Percentiles rank a stretch among this genome's conserved stretches.
Conservation (phyloP, 1,284 basidiomycete genomes). For the Leccinum fallax region DNA sequence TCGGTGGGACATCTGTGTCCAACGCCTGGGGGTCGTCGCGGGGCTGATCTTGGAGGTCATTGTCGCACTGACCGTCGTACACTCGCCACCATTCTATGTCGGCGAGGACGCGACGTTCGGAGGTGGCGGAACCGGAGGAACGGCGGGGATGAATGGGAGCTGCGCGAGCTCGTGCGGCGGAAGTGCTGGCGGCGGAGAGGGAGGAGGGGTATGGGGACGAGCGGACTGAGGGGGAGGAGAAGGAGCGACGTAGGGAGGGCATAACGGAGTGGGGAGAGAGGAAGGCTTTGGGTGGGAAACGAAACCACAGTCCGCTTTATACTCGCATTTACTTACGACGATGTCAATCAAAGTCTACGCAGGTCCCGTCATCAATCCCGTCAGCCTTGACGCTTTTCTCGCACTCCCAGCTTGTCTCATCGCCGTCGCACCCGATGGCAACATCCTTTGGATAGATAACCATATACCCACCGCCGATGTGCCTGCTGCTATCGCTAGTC, state of each 20-base stretch:
- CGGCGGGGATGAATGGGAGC: constrained; percentile 52
- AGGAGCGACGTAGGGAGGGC: constrained; percentile 77
- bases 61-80: constrained; percentile 63
- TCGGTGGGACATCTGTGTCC: constrained; percentile 16
- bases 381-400: constrained; percentile 53
- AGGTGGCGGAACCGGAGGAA: constrained; percentile 65
- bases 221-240: constrained; percentile 65
- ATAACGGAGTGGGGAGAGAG: constrained; percentile 37
- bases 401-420: constrained; percentile 62
- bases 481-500: constrained; percentile 47
- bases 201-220: constrained; percentile 60
- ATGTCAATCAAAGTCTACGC: constrained; percentile 51
- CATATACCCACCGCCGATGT: constrained; percentile 50
- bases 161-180: constrained; percentile 34
- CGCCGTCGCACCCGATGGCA: constrained; percentile 57
- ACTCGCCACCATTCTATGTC: constrained; percentile 87
- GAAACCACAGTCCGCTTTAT: constrained; percentile 30
- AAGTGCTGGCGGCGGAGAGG: constrained; percentile 35
- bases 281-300: constrained; percentile 33
- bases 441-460: constrained; percentile 68
- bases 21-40: constrained; percentile 26
- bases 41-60: constrained; percentile 41
- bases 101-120: constrained; percentile 67
- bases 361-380: constrained; percentile 69
- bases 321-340: constrained; percentile 23